A percentile compares a stretch with the other conserved stretches of the same genome.
These are phyloP conservation scores for Fusarium oxysporum DNA, from an alignment of 2,329 filamentous ascomycete species.

Conservation along the genomic window DNA sequence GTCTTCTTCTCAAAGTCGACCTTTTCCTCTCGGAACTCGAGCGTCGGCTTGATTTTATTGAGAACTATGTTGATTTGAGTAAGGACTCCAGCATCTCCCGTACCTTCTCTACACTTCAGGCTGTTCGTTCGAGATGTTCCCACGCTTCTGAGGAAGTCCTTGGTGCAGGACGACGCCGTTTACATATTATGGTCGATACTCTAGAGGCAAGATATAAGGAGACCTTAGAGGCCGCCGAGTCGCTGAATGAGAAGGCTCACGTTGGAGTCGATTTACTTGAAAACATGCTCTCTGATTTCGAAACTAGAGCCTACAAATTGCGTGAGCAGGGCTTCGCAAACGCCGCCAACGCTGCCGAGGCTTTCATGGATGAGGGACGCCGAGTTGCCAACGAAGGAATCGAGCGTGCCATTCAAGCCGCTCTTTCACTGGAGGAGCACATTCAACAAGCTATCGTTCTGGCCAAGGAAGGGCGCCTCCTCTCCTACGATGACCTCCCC, in stretches of 20 bases:
- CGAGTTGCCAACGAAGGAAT: constrained; percentile 85
- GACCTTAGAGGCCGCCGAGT: constrained; percentile 84
- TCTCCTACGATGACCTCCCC: constrained; percentile 90
- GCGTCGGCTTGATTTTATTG: constrained; percentile 85
- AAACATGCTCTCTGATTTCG: constrained; percentile 85
- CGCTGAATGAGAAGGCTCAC: constrained; percentile 90
- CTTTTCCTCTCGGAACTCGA: constrained; percentile 88
- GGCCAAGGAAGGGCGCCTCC: constrained; percentile 83
- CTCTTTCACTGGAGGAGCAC: constrained; percentile 83
- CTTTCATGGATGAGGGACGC: constrained; percentile 80
- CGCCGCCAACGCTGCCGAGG: constrained; percentile 74
- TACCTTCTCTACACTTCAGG: constrained; percentile 86
- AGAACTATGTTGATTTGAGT: constrained; percentile 85
- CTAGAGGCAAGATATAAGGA: constrained; percentile 90
- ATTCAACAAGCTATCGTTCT: constrained; percentile 81
- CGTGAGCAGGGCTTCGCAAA: constrained; percentile 79
- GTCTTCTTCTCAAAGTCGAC: constrained; percentile 75
- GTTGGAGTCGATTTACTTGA: constrained; percentile 90
- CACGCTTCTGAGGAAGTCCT: constrained; percentile 91
- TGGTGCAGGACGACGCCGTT: constrained; percentile 83
- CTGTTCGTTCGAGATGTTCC: constrained; percentile 88
- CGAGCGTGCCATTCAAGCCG: constrained; percentile 82
- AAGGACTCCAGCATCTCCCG: constrained; percentile 86
- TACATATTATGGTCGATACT: constrained; percentile 92
- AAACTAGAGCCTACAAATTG: constrained; percentile 82